Evolutionary conservation across 129 eudicot species (phyloP), one percentile per base, ranked within the genome.

Genomic region (Escallonia herrerae): DNA sequence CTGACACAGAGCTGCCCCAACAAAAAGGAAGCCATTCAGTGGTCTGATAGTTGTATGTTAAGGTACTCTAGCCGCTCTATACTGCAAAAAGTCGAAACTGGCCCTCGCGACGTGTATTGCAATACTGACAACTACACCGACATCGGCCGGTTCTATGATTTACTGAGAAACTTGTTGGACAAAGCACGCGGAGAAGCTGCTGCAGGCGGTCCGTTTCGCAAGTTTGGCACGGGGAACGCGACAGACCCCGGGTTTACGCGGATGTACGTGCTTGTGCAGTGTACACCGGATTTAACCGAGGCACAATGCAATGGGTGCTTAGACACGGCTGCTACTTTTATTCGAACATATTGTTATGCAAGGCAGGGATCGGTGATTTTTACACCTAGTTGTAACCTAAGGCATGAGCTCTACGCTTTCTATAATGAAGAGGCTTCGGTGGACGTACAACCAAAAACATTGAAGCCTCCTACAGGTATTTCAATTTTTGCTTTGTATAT

Each of bases 41-140:
- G 83, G 80, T 77, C 62, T 51, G 49, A 78, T 15, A n/a, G 37
- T 4, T 85, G 91, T 69, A 51, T 76, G 71, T 49, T 85, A 11
- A 64, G 84, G 43, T 85, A 78, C 71, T 81, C 91, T 1, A 59
- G 66, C 46, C 64, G 68, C 6, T 12, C 66, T 1, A 58, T 77
- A 3, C 15, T 77, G 14, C 38, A 43, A 3, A 47, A 2, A 1
- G 47, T 52, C 53, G 45, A 55, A 5, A 2, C 46, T 13, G 6
- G 15, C 6, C 51, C 33, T 7, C 8, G 5, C 10, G 1, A 52
- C 14, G 0, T 9, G 7, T 1, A 14, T 33, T 6, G 10, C 6
- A 46, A 40, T 39, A 0, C 22, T 1, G 1, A 33, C 10, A 66
- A 66, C 14, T 67, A n/a, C 46, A 0, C 67, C 1, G 60, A 33